Evolutionary conservation across 371 early-diverging fungal genomes (phyloP), one percentile per base, ranked within the genome.

Genomic region (Lichtheimia hyalospora): DNA sequence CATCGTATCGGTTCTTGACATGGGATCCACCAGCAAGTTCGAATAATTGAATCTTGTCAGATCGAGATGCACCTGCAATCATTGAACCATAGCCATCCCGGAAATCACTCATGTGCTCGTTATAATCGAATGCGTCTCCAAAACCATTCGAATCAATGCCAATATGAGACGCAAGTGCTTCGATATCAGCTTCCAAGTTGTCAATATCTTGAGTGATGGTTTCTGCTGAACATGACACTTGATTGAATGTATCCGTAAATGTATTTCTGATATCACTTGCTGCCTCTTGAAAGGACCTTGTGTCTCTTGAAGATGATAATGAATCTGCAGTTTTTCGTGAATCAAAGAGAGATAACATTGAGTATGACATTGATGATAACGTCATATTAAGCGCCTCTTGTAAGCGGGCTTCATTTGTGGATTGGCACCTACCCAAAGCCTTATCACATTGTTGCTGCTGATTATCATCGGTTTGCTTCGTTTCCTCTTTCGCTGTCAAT

Each of bases 141-240:
- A 69, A 67, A n/a, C 63, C 54, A 6, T 15, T 49, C 40, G 71
- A 60, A 46, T 74, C 69, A 15, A 74, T 66, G 42, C 74, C 71
- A 8, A 74, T 43, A 52, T 74, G 50, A 13, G 44, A 54, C 0
- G 74, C 74, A 15, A 74, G 54, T 20, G 61, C 60, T 23, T 70
- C 71, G 34, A 74, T 68, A 40, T 74, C 65, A 2, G 52, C 54
- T 62, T 74, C 68, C 3, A 74, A 44, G 16, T 61, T 34, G 52
- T 74, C 69, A 56, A 74, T 74, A 28, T 70, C 71, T 24, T 68
- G 61, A 5, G 66, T 54, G 40, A 74, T 74, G 7, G 66, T 54
- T 46, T 71, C 63, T 12, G 74, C 74, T 20, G 74, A 74, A 16
- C 60, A 51, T 3, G 69, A 60, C 3, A 69, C 66, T 0, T 56